Evolutionary conservation across 495 filamentous ascomycete species (phyloP).

Genomic region (Neurospora sp.): DNA sequence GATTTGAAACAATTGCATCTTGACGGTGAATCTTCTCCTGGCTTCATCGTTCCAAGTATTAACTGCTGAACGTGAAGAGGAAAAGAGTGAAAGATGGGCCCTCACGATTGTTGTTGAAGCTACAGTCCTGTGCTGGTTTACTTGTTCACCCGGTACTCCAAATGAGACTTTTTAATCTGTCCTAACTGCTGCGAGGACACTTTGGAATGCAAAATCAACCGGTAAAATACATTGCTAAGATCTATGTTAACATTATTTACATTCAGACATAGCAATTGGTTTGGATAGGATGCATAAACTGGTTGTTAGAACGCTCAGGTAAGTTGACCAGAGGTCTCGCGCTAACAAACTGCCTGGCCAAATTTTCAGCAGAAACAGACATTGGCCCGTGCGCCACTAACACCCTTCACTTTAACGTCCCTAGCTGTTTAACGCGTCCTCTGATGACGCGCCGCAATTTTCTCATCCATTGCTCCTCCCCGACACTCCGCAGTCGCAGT

Average conservation of each 20-base stretch:
- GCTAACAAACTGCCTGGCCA: not conserved
- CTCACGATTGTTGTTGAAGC: not conserved
- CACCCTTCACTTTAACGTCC: not conserved
- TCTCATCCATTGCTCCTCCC: constrained; percentile 4
- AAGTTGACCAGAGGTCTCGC: not conserved
- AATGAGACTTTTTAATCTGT: not conserved
- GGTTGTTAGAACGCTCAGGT: not conserved
- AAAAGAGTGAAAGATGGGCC: not conserved
- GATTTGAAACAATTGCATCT: not conserved
- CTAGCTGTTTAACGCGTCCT: not conserved
- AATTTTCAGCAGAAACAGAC: not conserved
- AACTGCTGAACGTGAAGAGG: not conserved
- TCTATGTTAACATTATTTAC: not conserved
- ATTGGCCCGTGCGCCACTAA: not conserved
- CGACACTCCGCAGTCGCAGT: not conserved
- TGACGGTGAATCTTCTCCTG: not conserved
- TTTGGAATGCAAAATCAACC: not conserved
- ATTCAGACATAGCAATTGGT: not conserved
- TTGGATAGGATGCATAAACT: not conserved
- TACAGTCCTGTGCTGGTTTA: not conserved
- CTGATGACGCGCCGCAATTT: constrained; percentile 19
- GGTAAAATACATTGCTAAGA: not conserved
- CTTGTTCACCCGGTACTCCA: not conserved
- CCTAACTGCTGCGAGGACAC: not conserved
- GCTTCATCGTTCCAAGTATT: not conserved